Evolutionary conservation across 2,329 filamentous ascomycete species (phyloP).

Genomic region (Apiospora pterosperma): DNA sequence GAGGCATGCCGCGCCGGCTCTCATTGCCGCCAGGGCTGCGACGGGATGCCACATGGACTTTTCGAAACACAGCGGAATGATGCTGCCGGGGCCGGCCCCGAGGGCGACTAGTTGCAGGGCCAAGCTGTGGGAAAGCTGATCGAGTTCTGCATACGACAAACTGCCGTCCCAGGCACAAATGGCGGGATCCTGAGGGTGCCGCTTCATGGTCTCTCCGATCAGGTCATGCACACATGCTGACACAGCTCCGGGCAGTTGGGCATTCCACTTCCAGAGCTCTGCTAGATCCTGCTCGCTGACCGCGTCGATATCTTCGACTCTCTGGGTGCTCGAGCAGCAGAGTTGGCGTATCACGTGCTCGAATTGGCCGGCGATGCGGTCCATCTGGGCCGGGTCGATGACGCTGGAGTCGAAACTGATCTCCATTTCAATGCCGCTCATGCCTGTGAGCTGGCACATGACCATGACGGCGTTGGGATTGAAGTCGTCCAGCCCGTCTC

Average conservation of each 20-base stretch:
- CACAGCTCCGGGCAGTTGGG: not conserved
- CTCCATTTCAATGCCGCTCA: not conserved
- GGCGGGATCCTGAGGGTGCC: not conserved
- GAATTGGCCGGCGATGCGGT: not conserved
- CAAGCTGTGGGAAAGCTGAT: not conserved
- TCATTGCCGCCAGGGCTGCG: not conserved
- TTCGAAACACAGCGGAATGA: not conserved
- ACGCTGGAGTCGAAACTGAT: constrained; percentile 5
- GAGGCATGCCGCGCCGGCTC: not conserved
- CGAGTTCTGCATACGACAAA: not conserved
- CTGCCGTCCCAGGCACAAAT: not conserved
- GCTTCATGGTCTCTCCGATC: not conserved
- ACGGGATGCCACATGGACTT: constrained; percentile 5
- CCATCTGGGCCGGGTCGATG: not conserved
- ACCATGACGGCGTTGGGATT: constrained; percentile 6
- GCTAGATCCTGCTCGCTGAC: not conserved
- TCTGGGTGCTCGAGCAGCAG: not conserved
- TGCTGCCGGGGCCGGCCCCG: not conserved
- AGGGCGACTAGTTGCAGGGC: not conserved
- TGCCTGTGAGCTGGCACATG: constrained; percentile 4
- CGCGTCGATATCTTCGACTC: not conserved
- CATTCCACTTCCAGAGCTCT: constrained; percentile 2
- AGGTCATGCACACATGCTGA: not conserved
- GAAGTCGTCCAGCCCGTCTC: constrained; percentile 4
- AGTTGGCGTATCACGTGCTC: constrained; percentile 1